These are phyloP conservation scores for Yarrowia sp. DNA, from an alignment of 805 yeast species.

Conservation along the genomic window DNA sequence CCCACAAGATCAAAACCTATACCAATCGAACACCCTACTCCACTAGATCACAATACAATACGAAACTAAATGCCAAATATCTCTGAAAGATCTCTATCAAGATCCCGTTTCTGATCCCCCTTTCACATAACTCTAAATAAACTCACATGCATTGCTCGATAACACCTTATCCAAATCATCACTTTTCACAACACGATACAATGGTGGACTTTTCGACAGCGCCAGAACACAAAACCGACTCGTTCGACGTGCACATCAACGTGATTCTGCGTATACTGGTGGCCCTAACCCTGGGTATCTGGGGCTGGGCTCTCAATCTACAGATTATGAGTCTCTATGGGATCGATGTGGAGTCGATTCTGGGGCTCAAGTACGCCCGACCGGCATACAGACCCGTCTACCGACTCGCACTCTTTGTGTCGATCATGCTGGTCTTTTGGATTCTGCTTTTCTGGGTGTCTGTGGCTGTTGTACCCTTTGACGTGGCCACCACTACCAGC, in stretches of 20 bases:
- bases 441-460: conserved; percentile 7
- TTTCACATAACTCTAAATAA: neutral
- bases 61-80: no score
- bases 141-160: conserved; percentile 6
- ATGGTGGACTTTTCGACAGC: conserved; percentile 13
- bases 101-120: no score
- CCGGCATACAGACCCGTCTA: conserved; percentile 32
- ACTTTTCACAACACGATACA: neutral
- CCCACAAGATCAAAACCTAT: no score
- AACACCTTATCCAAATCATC: neutral
- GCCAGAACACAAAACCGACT: neutral
- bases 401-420: conserved; percentile 5
- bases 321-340: conserved; percentile 33
- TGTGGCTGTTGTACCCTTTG: neutral
- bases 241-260: conserved; percentile 43
- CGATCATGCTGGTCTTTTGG: neutral
- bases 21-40: no score
- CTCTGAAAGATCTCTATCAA: no score
- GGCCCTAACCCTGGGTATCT: conserved; percentile 36
- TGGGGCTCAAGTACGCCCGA: conserved; percentile 28
- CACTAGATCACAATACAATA: no score
- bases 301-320: conserved; percentile 40
- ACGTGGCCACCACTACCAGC: neutral
- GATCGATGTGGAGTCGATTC: conserved; percentile 34
- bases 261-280: conserved; percentile 46